Evolutionary conservation across 805 yeast genomes (phyloP).

Genomic region (Metschnikowia aberdeeniae): DNA sequence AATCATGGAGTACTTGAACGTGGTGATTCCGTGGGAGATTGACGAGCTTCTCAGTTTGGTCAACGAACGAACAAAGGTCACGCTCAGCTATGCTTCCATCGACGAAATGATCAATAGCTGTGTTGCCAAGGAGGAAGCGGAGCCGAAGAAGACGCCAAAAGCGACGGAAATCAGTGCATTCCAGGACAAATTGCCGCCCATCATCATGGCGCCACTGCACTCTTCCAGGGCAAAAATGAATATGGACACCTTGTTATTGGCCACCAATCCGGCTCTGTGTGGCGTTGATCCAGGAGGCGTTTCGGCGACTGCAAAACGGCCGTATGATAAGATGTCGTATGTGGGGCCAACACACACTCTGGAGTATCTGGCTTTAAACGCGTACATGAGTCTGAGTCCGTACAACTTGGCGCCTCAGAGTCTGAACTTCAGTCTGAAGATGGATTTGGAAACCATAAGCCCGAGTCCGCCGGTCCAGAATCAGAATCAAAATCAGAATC

Average conservation of each 20-base stretch:
- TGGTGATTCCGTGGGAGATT: slow-evolving; percentile 55
- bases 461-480: slow-evolving; percentile 1
- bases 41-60: slow-evolving; percentile 51
- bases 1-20: slow-evolving; percentile 46
- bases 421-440: no score
- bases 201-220: slow-evolving; percentile 5
- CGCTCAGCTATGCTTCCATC: slow-evolving; percentile 49
- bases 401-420: no score
- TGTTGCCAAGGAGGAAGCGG: slow-evolving; percentile 12
- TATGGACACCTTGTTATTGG: slow-evolving; percentile 1
- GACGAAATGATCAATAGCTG: slow-evolving; percentile 61
- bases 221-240: not conserved
- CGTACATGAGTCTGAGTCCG: no score
- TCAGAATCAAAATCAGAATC: not conserved
- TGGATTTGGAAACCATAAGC: not conserved
- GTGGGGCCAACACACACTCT: no score
- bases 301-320: no score
- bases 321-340: no score
- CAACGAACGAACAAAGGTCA: slow-evolving; percentile 39
- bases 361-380: no score
- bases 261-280: not conserved
- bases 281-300: no score
- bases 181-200: slow-evolving; percentile 13
- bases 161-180: slow-evolving; percentile 2
- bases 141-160: not conserved